Evolutionary conservation across 2,329 filamentous ascomycete genomes (phyloP), one percentile per base, ranked within the genome.

Genomic region (Cladophialophora immunda): DNA sequence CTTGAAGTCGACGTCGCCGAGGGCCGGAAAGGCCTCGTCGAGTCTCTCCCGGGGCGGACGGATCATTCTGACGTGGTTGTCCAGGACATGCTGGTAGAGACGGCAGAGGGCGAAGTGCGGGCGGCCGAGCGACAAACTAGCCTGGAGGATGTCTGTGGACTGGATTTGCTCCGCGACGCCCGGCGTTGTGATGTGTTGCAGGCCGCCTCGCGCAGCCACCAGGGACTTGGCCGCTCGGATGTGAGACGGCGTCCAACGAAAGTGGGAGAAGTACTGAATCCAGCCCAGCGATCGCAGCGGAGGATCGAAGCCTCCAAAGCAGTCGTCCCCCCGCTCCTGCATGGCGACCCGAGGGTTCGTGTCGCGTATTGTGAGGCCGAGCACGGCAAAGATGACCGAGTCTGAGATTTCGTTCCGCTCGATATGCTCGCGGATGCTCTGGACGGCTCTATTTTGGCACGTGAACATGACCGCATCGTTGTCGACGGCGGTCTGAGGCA

Each of bases 151-250:
- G 58, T 68, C 66, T 1, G 57, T 68, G 6, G 58, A 58, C 41
- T 68, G 66, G n/a, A 65, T 45, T 25, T 62, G 62, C 19, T 65
- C 66, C 19, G 66, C 62, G 17, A 66, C 52, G 29, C 65, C 61
- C 1, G 65, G 65, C 7, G 45, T 67, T 8, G 34, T 38, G 47
- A 67, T 57, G 8, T 41, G 36, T 17, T 52, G 54, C 1, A 67
- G 29, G 2, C 56, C 65, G 4, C 56, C 56, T 30, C 64, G 59
- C 9, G 64, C 58, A 4, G 25, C 34, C 22, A 66, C 64, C 2
- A 66, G 64, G 11, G 54, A 41, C n/a, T 34, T 55, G 19, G 62
- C 30, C 15, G 58, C 64, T 54, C 29, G 22, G 19, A 66, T 36
- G 17, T 66, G 58, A 7, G 64, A 19, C 27, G 19, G 41, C 25